Evolutionary conservation across 805 yeast genomes (phyloP), one percentile per base, ranked within the genome.

Genomic region (Clavispora santaluciae): DNA sequence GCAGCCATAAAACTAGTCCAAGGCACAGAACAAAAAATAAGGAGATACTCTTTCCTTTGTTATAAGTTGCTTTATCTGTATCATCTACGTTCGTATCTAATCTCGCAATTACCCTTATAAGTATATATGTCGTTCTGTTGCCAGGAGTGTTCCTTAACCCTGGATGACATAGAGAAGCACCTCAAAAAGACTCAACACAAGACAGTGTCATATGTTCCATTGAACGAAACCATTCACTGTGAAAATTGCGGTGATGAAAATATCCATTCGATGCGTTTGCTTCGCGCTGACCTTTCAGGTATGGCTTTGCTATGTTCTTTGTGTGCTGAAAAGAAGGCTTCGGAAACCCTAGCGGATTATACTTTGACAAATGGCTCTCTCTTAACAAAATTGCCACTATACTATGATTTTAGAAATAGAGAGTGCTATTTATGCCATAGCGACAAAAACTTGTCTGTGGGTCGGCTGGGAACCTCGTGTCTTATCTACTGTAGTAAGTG

Each of bases 201-300:
- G 50, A 35, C 40, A 3, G 57, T 68, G 5, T 41, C 49, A 22
- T 64, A 64, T 45, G 55, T 51, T 5, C 40, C 52, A 0, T 50
- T 62, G 2, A 65, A 59, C 8, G 81, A 77, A 48, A 59, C 56
- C 8, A 54, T 79, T 3, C 68, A 66, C 46, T 79, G 85, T 56
- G 83, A 77, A 52, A 76, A 72, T 31, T 79, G 85, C 56, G 66
- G 65, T 16, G 76, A 77, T 49, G 49, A 66, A 28, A 79, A 77
- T 49, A 66, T 79, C 36, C 82, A 78, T 55, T 73, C 71, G 50
- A 60, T 79, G 40, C 68, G 63, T 38, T 63, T 79, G 34, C 61
- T 74, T 6, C 56, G 83, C 28, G 75, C 68, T 53, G 83, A 80
- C 1, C 76, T 80, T 22, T 68, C 73, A 13, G 82, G 77, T 49